phyloP scores from a whole-genome alignment of 768 basidiomycete species.

The Holtermanniella nyarrowii region DNA sequence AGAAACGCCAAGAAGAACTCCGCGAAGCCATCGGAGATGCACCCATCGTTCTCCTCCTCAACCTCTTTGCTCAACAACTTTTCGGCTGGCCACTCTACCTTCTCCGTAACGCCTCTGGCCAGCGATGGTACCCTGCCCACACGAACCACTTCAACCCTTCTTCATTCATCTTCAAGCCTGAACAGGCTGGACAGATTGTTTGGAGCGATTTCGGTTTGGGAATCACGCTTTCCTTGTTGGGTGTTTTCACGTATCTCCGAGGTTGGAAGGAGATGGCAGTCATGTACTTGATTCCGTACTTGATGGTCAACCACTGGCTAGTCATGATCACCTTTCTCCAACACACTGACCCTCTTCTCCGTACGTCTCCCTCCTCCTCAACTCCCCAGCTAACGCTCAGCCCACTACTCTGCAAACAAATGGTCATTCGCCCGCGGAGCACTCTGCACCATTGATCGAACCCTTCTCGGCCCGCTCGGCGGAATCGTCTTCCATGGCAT shows the following conservation, averaged over 20 bases:
- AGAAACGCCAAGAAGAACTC: slow-evolving; percentile 33
- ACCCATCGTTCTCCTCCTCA: slow-evolving; percentile 50
- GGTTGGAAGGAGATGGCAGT: slow-evolving; percentile 66
- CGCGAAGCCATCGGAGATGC: slow-evolving; percentile 84
- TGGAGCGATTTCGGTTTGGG: slow-evolving; percentile 73
- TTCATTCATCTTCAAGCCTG: slow-evolving; percentile 71
- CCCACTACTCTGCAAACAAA: slow-evolving; percentile 78
- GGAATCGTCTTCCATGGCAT: slow-evolving; percentile 79
- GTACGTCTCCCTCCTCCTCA: slow-evolving; percentile 7
- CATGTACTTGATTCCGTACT: slow-evolving; percentile 76
- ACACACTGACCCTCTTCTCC: slow-evolving; percentile 90
- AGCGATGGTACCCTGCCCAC: slow-evolving; percentile 61
- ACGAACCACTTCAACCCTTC: slow-evolving; percentile 77
- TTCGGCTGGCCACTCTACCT: slow-evolving; percentile 82
- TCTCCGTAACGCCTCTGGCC: slow-evolving; percentile 72
- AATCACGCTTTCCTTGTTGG: slow-evolving; percentile 57
- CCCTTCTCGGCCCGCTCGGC: slow-evolving; percentile 73
- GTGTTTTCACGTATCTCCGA: slow-evolving; percentile 50
- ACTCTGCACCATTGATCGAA: slow-evolving; percentile 80
- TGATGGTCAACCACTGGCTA: slow-evolving; percentile 71
- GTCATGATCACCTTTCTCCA: slow-evolving; percentile 95
- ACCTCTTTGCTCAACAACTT: slow-evolving; percentile 46
- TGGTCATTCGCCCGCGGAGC: slow-evolving; percentile 94
- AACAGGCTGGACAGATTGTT: slow-evolving; percentile 66
- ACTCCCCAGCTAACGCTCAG: not conserved